Percentiles rank a stretch among this genome's conserved stretches.
These are phyloP conservation scores for Eimeria praecox DNA, from an alignment of 169 alveolate species.

Conservation along the genomic window DNA sequence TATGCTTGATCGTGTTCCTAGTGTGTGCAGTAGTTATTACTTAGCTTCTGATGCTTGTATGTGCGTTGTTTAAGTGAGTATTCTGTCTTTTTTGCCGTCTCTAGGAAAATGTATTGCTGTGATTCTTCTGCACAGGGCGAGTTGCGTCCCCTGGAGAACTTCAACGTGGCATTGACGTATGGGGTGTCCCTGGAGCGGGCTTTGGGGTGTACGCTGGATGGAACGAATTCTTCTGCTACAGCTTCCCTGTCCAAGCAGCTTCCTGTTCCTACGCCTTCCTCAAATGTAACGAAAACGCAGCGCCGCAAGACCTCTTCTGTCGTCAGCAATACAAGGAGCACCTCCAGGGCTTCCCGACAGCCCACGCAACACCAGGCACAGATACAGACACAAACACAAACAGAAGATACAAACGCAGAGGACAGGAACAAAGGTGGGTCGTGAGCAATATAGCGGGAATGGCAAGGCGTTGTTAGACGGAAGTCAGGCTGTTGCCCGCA, in stretches of 20 bases:
- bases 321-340: conserved; percentile 19
- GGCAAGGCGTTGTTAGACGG: not conserved
- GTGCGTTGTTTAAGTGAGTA: not conserved
- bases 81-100: not conserved
- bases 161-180: conserved; percentile 73
- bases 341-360: conserved; percentile 9
- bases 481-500: not conserved
- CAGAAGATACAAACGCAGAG: conserved; percentile 1
- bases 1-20: not conserved
- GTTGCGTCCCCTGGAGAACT: conserved; percentile 74
- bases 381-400: not conserved
- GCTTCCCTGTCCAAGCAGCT: conserved; percentile 25
- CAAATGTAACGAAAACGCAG: not conserved
- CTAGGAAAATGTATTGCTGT: not conserved
- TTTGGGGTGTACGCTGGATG: conserved; percentile 22
- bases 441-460: not conserved
- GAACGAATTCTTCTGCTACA: conserved; percentile 41
- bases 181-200: conserved; percentile 53
- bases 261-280: not conserved
- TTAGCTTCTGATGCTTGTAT: not conserved
- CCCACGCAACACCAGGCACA: not conserved
- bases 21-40: not conserved
- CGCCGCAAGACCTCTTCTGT: conserved; percentile 55
- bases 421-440: not conserved
- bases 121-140: conserved; percentile 40